These are phyloP conservation scores for Miscanthus lutarioriparius DNA, from an alignment of 176 grass and related monocot species.

Conservation along the genomic window DNA sequence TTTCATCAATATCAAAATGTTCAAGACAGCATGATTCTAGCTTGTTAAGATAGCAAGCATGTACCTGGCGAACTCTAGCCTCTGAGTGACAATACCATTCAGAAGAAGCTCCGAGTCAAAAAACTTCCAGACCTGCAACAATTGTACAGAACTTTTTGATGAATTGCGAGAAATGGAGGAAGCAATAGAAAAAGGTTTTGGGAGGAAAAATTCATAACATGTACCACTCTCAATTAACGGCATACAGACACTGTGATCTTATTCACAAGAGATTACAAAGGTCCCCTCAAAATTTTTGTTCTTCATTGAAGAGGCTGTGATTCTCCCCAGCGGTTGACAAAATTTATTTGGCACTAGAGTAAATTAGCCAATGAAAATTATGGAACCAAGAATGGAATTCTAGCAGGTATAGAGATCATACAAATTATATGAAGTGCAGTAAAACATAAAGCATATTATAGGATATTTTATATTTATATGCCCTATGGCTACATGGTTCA, in stretches of 20 bases:
- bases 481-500: neutral
- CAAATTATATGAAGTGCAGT: neutral
- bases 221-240: conserved; percentile 53
- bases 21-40: neutral
- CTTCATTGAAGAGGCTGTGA: conserved; percentile 44
- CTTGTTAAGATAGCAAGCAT: neutral
- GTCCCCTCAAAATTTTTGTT: conserved; percentile 44
- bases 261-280: conserved; percentile 66
- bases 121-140: conserved; percentile 66
- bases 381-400: neutral
- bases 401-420: neutral
- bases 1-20: conserved; percentile 1
- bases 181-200: neutral
- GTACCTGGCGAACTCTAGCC: conserved; percentile 76
- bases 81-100: conserved; percentile 81
- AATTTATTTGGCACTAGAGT: neutral
- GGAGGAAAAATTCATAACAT: neutral
- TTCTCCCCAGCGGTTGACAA: conserved; percentile 45
- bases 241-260: conserved; percentile 55
- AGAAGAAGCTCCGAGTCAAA: conserved; percentile 81
- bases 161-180: neutral
- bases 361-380: conserved; percentile 27
- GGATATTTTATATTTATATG: neutral
- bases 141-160: neutral
- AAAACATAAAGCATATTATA: neutral